These are phyloP conservation scores for Letharia columbiana DNA, from an alignment of 495 filamentous ascomycete species.

Conservation along the genomic window DNA sequence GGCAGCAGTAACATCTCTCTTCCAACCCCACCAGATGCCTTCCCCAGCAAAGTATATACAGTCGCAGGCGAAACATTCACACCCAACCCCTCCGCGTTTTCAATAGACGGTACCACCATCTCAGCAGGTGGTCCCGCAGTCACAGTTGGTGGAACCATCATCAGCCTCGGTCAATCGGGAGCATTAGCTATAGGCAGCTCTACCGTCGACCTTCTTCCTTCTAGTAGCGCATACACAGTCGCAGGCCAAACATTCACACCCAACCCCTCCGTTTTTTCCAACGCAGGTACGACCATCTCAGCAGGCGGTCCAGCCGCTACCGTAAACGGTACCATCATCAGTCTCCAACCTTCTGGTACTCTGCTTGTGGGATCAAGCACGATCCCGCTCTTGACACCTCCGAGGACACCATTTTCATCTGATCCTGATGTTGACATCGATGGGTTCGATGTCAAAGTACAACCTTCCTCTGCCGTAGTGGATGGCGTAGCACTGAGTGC, in stretches of 20 bases:
- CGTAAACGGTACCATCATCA: constrained; percentile 9
- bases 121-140: constrained; percentile 16
- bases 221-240: not conserved
- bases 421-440: not conserved
- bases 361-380: not conserved
- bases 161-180: not conserved
- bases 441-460: not conserved
- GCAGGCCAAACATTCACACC: constrained; percentile 13
- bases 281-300: constrained; percentile 7
- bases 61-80: constrained; percentile 14
- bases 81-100: constrained; percentile 12
- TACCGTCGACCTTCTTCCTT: not conserved
- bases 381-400: constrained; percentile 6
- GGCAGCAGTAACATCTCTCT: not conserved
- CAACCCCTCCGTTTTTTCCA: constrained; percentile 7
- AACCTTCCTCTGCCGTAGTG: not conserved
- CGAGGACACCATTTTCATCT: not conserved
- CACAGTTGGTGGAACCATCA: constrained; percentile 11
- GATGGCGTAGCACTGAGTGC: constrained; percentile 3
- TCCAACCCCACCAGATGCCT: not conserved
- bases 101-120: constrained; percentile 12
- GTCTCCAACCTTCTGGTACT: constrained; percentile 2
- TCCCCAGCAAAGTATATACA: not conserved
- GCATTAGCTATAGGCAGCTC: not conserved
- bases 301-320: constrained; percentile 14